These are phyloP conservation scores for Penicillium malachiteum DNA, from an alignment of 495 filamentous ascomycete species.

Conservation along the genomic window DNA sequence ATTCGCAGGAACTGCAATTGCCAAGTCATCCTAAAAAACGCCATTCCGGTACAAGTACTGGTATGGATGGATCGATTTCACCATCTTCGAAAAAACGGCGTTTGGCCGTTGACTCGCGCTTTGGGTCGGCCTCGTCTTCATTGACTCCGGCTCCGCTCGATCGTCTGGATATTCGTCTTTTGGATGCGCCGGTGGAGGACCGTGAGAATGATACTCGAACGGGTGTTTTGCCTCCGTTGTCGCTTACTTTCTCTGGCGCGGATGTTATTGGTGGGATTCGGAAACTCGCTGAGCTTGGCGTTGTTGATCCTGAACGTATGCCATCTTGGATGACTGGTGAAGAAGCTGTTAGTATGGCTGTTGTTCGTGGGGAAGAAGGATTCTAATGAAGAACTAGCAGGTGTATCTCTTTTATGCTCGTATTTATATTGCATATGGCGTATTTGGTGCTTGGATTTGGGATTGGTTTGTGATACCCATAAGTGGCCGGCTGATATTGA, in stretches of 20 bases:
- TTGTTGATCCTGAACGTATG: constrained; percentile 72
- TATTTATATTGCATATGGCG: constrained; percentile 3
- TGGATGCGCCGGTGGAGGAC: constrained; percentile 22
- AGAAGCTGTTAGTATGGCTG: constrained; percentile 71
- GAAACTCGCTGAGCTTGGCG: constrained; percentile 69
- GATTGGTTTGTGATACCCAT: constrained; percentile 7
- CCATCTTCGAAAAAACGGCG: constrained; percentile 59
- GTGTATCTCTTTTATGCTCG: neutral
- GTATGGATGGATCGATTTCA: constrained; percentile 47
- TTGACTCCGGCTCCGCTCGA: constrained; percentile 28
- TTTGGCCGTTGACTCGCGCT: constrained; percentile 56
- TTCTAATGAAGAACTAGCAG: constrained; percentile 23
- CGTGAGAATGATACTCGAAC: constrained; percentile 23
- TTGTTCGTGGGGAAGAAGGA: constrained; percentile 59
- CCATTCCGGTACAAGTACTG: neutral
- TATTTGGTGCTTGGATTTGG: neutral
- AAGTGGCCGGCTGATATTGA: too few relatives aligned
- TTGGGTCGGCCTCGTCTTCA: constrained; percentile 34
- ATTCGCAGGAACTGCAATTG: constrained; percentile 4
- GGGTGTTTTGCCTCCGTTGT: constrained; percentile 20
- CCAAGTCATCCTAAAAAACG: neutral
- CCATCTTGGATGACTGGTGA: constrained; percentile 92
- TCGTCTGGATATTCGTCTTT: constrained; percentile 34
- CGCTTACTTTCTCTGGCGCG: constrained; percentile 65
- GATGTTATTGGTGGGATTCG: constrained; percentile 83